These are phyloP conservation scores for Vachellia collinsii DNA, from an alignment of 306 rosid species.

Conservation along the genomic window DNA sequence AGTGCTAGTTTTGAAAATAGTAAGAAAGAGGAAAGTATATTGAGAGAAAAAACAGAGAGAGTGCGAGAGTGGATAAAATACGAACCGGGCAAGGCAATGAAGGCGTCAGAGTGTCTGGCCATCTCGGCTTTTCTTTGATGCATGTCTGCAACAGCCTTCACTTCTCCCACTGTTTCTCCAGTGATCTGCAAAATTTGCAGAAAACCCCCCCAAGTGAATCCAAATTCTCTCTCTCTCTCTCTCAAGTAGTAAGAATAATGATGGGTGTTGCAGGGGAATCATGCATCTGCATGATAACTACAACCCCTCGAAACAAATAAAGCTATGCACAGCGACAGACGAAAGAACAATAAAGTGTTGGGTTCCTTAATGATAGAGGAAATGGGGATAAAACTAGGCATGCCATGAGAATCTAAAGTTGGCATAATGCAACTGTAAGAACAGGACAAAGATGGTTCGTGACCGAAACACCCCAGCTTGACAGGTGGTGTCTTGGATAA, in stretches of 20 bases:
- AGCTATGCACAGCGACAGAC: neutral
- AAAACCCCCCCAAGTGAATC: conserved; percentile 30
- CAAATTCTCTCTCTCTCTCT: conserved; percentile 23
- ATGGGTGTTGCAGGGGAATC: conserved; percentile 39
- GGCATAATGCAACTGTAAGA: conserved; percentile 28
- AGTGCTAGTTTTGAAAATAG: too few relatives aligned
- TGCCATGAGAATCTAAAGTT: conserved; percentile 40
- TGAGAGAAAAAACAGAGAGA: too few relatives aligned
- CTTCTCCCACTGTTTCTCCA: conserved; percentile 97
- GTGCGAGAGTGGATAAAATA: neutral
- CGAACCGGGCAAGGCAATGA: conserved; percentile 97
- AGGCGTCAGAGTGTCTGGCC: conserved; percentile 95
- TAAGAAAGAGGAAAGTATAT: too few relatives aligned
- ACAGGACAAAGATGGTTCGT: conserved; percentile 51
- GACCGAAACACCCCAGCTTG: conserved; percentile 46
- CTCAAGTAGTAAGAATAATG: conserved; percentile 40
- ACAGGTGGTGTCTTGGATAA: conserved; percentile 49
- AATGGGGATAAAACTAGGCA: conserved; percentile 26
- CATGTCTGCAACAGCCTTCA: conserved; percentile 97
- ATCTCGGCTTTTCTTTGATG: conserved; percentile 99
- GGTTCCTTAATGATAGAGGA: conserved; percentile 16
- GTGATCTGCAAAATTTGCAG: conserved; percentile 66
- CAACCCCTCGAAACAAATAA: conserved; percentile 1
- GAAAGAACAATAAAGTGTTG: neutral
- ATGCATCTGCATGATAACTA: neutral